Base-by-base conservation (phyloP, 306 rosid species). In the Rubus parviflorus region DNA sequence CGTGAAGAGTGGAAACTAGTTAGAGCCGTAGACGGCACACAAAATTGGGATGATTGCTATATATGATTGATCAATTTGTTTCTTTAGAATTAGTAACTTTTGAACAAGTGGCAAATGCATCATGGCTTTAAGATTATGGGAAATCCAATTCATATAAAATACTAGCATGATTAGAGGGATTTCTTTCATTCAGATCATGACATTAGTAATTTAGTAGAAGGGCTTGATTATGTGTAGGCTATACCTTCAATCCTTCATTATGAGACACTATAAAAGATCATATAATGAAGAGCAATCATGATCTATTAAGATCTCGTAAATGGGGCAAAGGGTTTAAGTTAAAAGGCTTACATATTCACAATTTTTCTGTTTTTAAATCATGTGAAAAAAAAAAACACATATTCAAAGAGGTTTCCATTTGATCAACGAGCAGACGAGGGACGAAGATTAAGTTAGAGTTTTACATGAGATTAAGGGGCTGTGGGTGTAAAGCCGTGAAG, bases 1-100 rank as follows among this genome's bases (percentile, higher is more conserved):
- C 68, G 68, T 37, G 22, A 37, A 35, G 45, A 35, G 68, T 37
- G 68, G 68, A 63, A 37, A 63, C 12, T 63, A 63, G 46, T 12
- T 63, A 63, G 68, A 63, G 45, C 22, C 68, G 68, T 63, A 63
- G 68, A 37, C 68, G 68, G 37, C 68, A 63, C 68, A 37, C 68
- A 63, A 63, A 2, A 15, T 63, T 63, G 68, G 22, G 46, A 63
- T 63, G 68, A 63, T 63, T 63, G 68, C 42, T 1, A 63, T 63
- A 19, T 35, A 63, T 63, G 66, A 61, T 37, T 37, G 68, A 63
- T 35, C 22, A 63, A 14, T 61, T 30, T 60, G 17, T 60, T 60
- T 61, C 42, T 61, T 30, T 14, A 30, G 66, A 61, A 30, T 61
- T 61, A 14, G 19, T 14, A 30, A 61, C 66, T 61, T 30, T 35